Conservation (phyloP, 2,329 filamentous ascomycete species). For the Verticillium nonalfalfae region DNA sequence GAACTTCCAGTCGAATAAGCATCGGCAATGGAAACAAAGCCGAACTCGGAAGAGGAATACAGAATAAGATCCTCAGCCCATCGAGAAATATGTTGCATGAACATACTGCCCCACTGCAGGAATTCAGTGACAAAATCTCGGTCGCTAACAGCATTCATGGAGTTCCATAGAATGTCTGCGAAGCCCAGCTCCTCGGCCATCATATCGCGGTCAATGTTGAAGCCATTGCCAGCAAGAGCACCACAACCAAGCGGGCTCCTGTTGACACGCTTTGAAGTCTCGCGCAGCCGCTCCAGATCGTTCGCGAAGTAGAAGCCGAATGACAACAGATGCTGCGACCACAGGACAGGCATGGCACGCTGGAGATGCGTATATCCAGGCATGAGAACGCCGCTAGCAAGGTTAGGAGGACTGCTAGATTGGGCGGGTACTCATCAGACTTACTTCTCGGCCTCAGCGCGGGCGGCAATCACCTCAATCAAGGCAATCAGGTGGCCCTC, state of each 20-base stretch:
- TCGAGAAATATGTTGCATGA: conserved; percentile 74
- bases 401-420: too few species aligned
- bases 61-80: conserved; percentile 86
- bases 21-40: conserved; percentile 69
- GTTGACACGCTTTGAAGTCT: conserved; percentile 71
- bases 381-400: conserved; percentile 58
- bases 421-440: not conserved
- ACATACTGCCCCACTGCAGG: conserved; percentile 70
- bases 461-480: conserved; percentile 14
- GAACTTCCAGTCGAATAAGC: conserved; percentile 73
- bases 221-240: conserved; percentile 75
- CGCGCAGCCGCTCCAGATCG: conserved; percentile 71
- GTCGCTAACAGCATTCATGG: conserved; percentile 68
- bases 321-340: conserved; percentile 66
- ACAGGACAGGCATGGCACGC: conserved; percentile 72
- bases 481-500: conserved; percentile 16
- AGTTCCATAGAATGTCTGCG: conserved; percentile 68
- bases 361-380: conserved; percentile 87
- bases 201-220: conserved; percentile 71
- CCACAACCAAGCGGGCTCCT: conserved; percentile 64
- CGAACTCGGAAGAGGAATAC: conserved; percentile 71
- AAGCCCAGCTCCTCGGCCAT: conserved; percentile 81
- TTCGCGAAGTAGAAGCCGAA: conserved; percentile 65
- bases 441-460: conserved; percentile 21
- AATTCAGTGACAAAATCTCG: conserved; percentile 79